Evolutionary conservation across 805 yeast species (phyloP), one percentile per base, ranked within the genome.

Genomic region (Grigorovia yakushimaensis): DNA sequence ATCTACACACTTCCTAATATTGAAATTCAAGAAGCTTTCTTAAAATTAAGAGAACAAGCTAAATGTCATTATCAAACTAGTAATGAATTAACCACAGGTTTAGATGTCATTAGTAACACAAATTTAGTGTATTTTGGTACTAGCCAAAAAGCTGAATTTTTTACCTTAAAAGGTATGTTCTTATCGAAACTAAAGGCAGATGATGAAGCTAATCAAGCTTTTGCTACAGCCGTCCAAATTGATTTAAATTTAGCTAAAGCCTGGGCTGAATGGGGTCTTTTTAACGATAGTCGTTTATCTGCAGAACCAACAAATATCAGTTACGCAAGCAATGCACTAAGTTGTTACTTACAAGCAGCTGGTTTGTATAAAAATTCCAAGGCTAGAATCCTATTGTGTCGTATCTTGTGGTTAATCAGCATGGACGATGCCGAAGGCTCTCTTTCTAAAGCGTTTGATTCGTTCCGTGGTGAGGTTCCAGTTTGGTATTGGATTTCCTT

Each of bases 241-340:
- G 98, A 94, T 60, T 75, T 91, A 55, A 88, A 89, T 58, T 67
- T 93, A 42, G 96, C 98, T 1, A 91, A 93, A 64, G 98, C 98
- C 0, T 93, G 99, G 99, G 98, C 97, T 3, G 97, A 94, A 63
- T 93, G 99, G 99, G 99, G 98, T 51, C 80, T 82, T 62, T 93
- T 88, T 69, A 89, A 89, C 61, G 98, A 93, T 56, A 78, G 82
- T 24, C 73, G 96, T 39, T 81, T 88, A 64, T 84, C 86, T 54
- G 95, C 88, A 54, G 82, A 82, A 50, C 91, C 89, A 1, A 78
- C 72, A 44, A 94, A 87, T 57, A 80, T 84, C 67, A 77, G 79
- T 20, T 82, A 79, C 65, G 98, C 98, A 18, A 84, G 88, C 52
- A 88, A 89, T 64, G 98, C 99, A 2, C 81, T 93, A 43, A 84